Evolutionary conservation across 305 asterid genomes (phyloP), one percentile per base, ranked within the genome.

Genomic region (Rubia balearica): DNA sequence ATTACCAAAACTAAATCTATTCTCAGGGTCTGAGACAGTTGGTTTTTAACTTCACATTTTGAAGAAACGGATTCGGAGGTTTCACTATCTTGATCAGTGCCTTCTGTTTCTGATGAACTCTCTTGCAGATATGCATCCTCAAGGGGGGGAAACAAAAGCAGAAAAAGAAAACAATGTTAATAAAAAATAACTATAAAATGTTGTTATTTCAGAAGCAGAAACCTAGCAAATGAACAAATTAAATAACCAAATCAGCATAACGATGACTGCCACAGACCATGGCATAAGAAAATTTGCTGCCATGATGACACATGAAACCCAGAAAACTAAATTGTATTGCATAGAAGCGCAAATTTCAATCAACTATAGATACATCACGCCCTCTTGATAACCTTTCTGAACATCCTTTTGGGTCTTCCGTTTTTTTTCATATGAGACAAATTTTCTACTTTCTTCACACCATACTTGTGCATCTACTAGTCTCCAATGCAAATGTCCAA

Each of bases 1-100:
- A 74, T 78, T 78, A 94, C 99, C 98, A 94, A 80, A 76, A 91
- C 81, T 76, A 94, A 78, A 83, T 94, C 99, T 78, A 73, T 86
- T 83, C 86, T 81, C 74, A 79, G 78, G 61, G 83, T 78, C 80
- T 83, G 89, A 74, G 84, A 76, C 76, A 82, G 76, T 67, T 86
- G 92, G 68, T 77, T 77, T 61, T 74, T 81, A 81, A 60, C 69
- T 65, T 74, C 68, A 56, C 85, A 78, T 76, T 82, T 81, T 11
- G 85, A 77, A 61, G 84, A 75, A 69, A 73, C 76, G 7, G 80
- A 78, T 73, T 81, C 87, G 65, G 90, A 87, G 80, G 78, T 57
- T 75, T 82, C 82, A 72, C 81, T 63, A 71, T 77, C 80, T 51
- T 61, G 43, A 81, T 81, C 81, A 74, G 73, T 80, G 78, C 71